Evolutionary conservation across 2,329 filamentous ascomycete species (phyloP).

Genomic region (Arthrobotrys entomopaga): DNA sequence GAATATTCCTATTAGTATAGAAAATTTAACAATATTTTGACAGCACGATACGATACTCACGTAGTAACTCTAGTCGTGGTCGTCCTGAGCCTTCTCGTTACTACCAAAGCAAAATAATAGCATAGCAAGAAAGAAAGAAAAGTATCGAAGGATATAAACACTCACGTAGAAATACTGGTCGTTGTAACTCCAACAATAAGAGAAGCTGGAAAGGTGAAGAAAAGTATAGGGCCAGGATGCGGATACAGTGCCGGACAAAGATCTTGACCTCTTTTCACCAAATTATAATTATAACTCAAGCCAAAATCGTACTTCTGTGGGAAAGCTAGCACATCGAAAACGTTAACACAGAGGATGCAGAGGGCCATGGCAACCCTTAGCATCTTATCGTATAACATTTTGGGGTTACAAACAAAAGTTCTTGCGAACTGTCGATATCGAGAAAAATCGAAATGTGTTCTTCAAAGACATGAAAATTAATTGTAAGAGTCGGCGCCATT

Average conservation of each 20-base stretch:
- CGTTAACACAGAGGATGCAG: background rate
- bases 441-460: background rate
- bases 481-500: too few relatives aligned
- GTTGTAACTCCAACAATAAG: slow-evolving; percentile 10
- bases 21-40: too few relatives aligned
- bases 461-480: too few relatives aligned
- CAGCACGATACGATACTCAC: too few relatives aligned
- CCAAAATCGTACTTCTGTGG: background rate
- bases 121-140: too few relatives aligned
- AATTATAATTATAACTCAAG: background rate
- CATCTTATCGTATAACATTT: background rate
- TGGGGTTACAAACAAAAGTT: background rate
- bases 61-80: too few relatives aligned
- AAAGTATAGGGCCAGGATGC: slow-evolving; percentile 21
- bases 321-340: slow-evolving; percentile 14
- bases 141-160: too few relatives aligned
- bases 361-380: background rate
- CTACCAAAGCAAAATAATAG: too few relatives aligned
- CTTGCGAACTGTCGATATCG: background rate
- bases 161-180: background rate
- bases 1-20: too few relatives aligned
- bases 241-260: slow-evolving; percentile 31
- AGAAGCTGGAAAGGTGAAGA: slow-evolving; percentile 25
- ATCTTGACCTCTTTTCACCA: slow-evolving; percentile 33
- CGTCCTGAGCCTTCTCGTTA: too few relatives aligned